Conservation (phyloP, 371 early-diverging fungal species). For the Syncephalastrum racemosum region DNA sequence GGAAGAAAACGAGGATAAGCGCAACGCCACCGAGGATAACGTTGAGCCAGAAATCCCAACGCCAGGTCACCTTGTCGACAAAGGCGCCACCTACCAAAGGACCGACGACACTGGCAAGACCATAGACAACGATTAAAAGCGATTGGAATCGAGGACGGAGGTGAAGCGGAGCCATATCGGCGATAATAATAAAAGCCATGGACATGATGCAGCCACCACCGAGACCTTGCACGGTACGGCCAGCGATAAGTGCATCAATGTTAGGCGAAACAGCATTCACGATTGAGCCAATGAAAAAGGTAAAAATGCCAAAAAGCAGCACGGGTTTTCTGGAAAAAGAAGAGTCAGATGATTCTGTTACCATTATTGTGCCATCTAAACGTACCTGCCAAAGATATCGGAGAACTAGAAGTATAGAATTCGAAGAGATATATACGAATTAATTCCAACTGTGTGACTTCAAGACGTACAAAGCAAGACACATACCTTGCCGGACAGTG, state of each 20-base stretch:
- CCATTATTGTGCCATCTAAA: neutral
- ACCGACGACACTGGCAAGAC: constrained; percentile 72
- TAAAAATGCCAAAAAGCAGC: constrained; percentile 36
- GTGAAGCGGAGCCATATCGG: constrained; percentile 67
- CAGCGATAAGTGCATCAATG: constrained; percentile 65
- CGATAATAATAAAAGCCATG: constrained; percentile 72
- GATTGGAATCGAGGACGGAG: constrained; percentile 70
- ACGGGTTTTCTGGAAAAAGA: constrained; percentile 42
- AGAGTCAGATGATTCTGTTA: neutral
- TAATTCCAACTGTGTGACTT: neutral
- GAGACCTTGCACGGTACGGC: constrained; percentile 67
- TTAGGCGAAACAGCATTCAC: constrained; percentile 49
- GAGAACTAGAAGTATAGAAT: constrained; percentile 9
- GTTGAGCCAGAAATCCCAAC: constrained; percentile 77
- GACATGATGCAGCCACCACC: constrained; percentile 72
- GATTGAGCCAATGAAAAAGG: constrained; percentile 55
- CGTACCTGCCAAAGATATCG: constrained; percentile 19
- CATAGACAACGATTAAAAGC: constrained; percentile 62
- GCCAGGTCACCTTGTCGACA: constrained; percentile 63
- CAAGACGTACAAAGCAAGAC: neutral
- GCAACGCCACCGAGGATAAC: constrained; percentile 66
- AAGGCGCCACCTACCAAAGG: constrained; percentile 72
- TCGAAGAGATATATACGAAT: too few relatives aligned
- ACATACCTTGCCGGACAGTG: constrained; percentile 57
- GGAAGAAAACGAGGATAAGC: constrained; percentile 46